These are phyloP conservation scores for Sporothrix schenckii DNA, from an alignment of 2,329 filamentous ascomycete genomes.

Conservation along the genomic window DNA sequence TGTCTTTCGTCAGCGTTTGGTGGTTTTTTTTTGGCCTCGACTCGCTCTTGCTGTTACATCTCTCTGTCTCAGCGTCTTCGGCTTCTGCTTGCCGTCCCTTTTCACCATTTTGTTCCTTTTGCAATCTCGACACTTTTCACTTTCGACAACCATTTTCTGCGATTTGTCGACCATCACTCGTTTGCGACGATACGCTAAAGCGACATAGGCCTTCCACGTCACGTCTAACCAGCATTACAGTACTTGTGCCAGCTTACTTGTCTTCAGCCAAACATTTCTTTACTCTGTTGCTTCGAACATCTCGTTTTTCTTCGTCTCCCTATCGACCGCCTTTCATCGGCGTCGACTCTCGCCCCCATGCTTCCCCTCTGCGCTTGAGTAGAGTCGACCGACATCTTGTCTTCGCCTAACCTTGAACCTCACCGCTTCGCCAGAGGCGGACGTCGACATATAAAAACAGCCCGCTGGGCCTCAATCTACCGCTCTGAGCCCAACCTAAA, in stretches of 20 bases:
- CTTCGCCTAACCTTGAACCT: conserved; percentile 10
- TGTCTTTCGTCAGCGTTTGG: conserved; percentile 19
- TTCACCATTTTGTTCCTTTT: neutral
- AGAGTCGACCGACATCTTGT: conserved; percentile 16
- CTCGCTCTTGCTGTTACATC: conserved; percentile 14
- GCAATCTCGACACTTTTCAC: neutral
- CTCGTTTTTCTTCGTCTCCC: neutral
- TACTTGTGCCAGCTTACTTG: neutral
- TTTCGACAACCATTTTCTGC: conserved; percentile 1
- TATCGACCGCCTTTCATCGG: conserved; percentile 27
- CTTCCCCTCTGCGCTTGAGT: conserved; percentile 17
- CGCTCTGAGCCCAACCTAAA: conserved; percentile 16
- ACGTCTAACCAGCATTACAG: conserved; percentile 15
- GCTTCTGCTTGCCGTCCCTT: neutral
- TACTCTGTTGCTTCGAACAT: conserved; percentile 2
- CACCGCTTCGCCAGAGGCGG: conserved; percentile 25
- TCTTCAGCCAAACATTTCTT: conserved; percentile 1
- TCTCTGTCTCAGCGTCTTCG: neutral
- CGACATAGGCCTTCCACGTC: neutral
- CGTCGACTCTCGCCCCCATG: conserved; percentile 29
- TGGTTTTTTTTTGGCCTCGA: neutral
- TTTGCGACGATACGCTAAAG: neutral
- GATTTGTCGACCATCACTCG: neutral
- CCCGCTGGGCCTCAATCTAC: neutral
- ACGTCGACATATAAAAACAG: conserved; percentile 16